phyloP scores from a whole-genome alignment of 192 early-diverging fungal genomes.

The Gaertneriomyces semiglobifer region DNA sequence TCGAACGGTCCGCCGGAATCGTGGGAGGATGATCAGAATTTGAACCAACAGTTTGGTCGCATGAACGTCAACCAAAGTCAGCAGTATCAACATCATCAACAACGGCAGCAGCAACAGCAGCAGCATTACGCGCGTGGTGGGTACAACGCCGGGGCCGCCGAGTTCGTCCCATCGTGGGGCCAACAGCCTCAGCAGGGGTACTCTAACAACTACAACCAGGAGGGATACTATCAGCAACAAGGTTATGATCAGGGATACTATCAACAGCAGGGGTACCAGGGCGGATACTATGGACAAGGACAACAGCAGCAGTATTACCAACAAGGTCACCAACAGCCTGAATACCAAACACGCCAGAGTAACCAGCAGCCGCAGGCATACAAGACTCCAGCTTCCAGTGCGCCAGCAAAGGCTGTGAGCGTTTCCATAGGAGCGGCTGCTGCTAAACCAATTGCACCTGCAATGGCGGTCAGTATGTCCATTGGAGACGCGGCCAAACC shows the following conservation, averaged over 20 bases:
- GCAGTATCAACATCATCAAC: background rate
- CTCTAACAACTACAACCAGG: background rate
- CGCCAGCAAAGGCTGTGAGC: slow-evolving; percentile 25
- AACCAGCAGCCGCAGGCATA: slow-evolving; percentile 31
- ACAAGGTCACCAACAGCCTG: background rate
- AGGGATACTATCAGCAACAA: slow-evolving; percentile 13
- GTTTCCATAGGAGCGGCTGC: slow-evolving; percentile 20
- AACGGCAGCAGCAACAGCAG: slow-evolving; percentile 1
- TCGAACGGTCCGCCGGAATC: background rate
- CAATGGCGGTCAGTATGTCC: slow-evolving; percentile 22
- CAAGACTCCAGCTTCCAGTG: slow-evolving; percentile 4
- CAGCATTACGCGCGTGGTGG: background rate
- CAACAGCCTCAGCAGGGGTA: background rate
- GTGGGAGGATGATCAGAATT: background rate
- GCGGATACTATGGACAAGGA: slow-evolving; percentile 6
- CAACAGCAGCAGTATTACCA: slow-evolving; percentile 21
- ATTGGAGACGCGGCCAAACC: slow-evolving; percentile 3
- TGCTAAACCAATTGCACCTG: slow-evolving; percentile 17
- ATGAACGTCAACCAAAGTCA: slow-evolving; percentile 15
- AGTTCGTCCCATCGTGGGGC: slow-evolving; percentile 44
- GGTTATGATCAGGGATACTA: slow-evolving; percentile 21
- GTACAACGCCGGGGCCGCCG: slow-evolving; percentile 36
- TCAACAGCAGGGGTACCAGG: slow-evolving; percentile 18
- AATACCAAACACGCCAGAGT: slow-evolving; percentile 6
- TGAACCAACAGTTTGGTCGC: slow-evolving; percentile 3